Conservation (phyloP, 768 basidiomycete species). For the Lepiota brunneoincarnata region DNA sequence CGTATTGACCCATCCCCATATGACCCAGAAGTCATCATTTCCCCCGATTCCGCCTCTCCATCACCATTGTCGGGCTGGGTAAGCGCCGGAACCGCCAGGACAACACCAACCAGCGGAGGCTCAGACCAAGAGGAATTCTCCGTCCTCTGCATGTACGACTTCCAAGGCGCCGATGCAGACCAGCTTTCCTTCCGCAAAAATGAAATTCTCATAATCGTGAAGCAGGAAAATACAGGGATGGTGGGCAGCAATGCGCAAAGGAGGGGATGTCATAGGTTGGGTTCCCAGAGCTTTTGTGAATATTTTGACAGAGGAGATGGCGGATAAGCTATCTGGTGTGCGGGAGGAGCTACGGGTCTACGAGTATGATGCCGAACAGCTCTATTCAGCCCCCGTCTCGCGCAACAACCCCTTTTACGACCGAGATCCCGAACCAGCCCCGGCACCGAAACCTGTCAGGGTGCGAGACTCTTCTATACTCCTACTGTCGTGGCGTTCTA, state of each 20-base stretch:
- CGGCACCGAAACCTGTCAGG: slow-evolving; percentile 2
- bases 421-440: slow-evolving; percentile 18
- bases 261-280: slow-evolving; percentile 63
- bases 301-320: slow-evolving; percentile 48
- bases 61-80: slow-evolving; percentile 27
- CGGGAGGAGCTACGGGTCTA: slow-evolving; percentile 42
- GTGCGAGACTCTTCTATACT: not conserved
- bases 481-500: not conserved
- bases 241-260: slow-evolving; percentile 73
- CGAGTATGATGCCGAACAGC: slow-evolving; percentile 47
- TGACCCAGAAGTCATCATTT: slow-evolving; percentile 19
- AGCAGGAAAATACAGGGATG: slow-evolving; percentile 71
- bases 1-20: slow-evolving; percentile 35
- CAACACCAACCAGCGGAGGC: slow-evolving; percentile 27
- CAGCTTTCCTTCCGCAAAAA: slow-evolving; percentile 62
- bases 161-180: slow-evolving; percentile 55
- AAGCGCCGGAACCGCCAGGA: slow-evolving; percentile 19
- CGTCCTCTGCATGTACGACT: slow-evolving; percentile 69
- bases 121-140: slow-evolving; percentile 40
- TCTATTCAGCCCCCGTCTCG: slow-evolving; percentile 36
- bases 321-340: slow-evolving; percentile 42
- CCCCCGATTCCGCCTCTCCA: slow-evolving; percentile 30
- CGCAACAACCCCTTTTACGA: slow-evolving; percentile 24
- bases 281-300: slow-evolving; percentile 71
- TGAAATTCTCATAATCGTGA: slow-evolving; percentile 67